phyloP scores from a whole-genome alignment of 768 basidiomycete species.

The Melanogaster broomeanus region DNA sequence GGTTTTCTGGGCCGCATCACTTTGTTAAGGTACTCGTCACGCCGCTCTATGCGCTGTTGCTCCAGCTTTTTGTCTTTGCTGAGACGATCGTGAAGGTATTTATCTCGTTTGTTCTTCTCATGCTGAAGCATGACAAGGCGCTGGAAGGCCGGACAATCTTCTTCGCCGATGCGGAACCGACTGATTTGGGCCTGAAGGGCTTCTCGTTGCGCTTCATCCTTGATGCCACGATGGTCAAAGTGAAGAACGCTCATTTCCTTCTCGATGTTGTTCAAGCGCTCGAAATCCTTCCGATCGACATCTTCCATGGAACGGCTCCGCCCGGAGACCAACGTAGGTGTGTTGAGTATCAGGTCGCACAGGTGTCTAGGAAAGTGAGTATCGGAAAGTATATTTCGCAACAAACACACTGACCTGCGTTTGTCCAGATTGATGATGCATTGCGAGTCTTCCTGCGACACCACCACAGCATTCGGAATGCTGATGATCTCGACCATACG shows the following conservation, averaged over 20 bases:
- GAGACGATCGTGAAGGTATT: conserved; percentile 63
- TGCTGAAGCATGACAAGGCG: conserved; percentile 62
- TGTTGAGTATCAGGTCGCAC: conserved; percentile 61
- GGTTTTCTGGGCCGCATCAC: conserved; percentile 65
- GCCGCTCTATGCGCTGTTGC: conserved; percentile 68
- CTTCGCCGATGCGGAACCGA: conserved; percentile 49
- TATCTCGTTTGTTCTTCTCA: conserved; percentile 83
- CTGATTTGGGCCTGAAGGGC: conserved; percentile 44
- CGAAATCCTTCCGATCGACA: conserved; percentile 65
- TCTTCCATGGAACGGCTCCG: conserved; percentile 54
- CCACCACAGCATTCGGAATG: conserved; percentile 67
- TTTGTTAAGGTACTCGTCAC: conserved; percentile 73
- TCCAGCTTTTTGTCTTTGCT: conserved; percentile 77
- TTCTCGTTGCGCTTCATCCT: conserved; percentile 75
- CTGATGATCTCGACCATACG: conserved; percentile 79
- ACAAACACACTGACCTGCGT: conserved; percentile 54
- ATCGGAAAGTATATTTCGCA: neutral
- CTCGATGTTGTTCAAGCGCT: conserved; percentile 76
- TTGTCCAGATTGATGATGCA: conserved; percentile 81
- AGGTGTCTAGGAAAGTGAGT: conserved; percentile 53
- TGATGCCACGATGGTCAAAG: conserved; percentile 72
- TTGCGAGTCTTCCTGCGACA: conserved; percentile 51
- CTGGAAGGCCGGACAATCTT: conserved; percentile 68
- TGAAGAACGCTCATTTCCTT: conserved; percentile 60
- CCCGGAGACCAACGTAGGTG: conserved; percentile 44